Conservation (phyloP, 306 rosid genomes). For the Begonia peltatifolia region DNA sequence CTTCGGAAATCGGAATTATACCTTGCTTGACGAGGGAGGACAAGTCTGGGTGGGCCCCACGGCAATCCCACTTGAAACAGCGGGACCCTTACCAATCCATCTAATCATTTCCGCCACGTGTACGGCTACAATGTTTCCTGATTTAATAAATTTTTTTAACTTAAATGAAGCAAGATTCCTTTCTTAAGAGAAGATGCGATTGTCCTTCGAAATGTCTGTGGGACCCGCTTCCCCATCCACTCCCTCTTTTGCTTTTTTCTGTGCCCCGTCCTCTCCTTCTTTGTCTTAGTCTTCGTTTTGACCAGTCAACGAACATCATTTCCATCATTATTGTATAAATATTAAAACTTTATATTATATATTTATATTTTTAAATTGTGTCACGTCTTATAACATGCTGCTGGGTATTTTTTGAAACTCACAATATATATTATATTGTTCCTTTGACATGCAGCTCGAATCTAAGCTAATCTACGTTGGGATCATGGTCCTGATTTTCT, state of each 20-base stretch:
- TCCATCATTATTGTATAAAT: neutral
- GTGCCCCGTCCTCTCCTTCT: neutral
- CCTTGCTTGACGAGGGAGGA: slow-evolving; percentile 35
- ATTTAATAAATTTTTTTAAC: no score
- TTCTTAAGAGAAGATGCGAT: neutral
- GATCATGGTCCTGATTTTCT: no score
- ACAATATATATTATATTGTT: no score
- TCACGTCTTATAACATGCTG: no score
- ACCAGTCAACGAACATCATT: neutral
- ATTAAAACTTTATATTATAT: no score
- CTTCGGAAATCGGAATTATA: slow-evolving; percentile 6
- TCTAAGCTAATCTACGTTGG: no score
- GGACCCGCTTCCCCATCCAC: neutral
- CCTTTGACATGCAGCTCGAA: no score
- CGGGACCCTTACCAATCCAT: slow-evolving; percentile 3
- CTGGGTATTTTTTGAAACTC: no score
- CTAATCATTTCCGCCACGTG: neutral
- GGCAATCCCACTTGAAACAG: no score
- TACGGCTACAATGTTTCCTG: no score
- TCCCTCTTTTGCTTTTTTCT: neutral
- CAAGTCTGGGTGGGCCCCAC: slow-evolving; percentile 16
- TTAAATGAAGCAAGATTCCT: neutral
- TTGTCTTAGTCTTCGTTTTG: neutral
- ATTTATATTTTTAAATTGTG: no score
- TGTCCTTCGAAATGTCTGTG: neutral